Conservation (phyloP, 2,329 filamentous ascomycete species). For the Apiospora kogelbergensis region DNA sequence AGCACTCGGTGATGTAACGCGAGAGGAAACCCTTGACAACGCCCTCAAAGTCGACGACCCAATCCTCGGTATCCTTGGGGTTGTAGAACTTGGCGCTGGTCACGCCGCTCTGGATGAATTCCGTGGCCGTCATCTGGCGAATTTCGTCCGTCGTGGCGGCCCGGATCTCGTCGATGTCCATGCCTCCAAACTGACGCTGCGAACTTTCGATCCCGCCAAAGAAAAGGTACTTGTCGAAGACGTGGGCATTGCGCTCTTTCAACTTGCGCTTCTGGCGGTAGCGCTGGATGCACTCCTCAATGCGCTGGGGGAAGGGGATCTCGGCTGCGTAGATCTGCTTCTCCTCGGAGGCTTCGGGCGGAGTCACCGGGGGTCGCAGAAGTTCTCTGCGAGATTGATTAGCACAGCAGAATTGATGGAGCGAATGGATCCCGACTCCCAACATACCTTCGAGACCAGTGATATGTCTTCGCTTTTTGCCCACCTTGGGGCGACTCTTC, state of each 20-base stretch:
- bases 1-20: slow-evolving; percentile 54
- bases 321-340: slow-evolving; percentile 60
- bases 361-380: slow-evolving; percentile 77
- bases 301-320: slow-evolving; percentile 47
- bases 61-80: slow-evolving; percentile 51
- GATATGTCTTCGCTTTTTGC: slow-evolving; percentile 42
- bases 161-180: slow-evolving; percentile 51
- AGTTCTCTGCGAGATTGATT: slow-evolving; percentile 57
- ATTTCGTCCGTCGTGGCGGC: slow-evolving; percentile 64
- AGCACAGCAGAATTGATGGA: slow-evolving; percentile 3
- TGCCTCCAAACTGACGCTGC: slow-evolving; percentile 58
- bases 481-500: slow-evolving; percentile 33
- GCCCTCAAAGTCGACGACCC: slow-evolving; percentile 78
- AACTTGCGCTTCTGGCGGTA: slow-evolving; percentile 78
- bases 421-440: not conserved
- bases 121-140: slow-evolving; percentile 62
- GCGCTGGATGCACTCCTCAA: slow-evolving; percentile 81
- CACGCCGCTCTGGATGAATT: slow-evolving; percentile 52
- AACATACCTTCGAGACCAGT: slow-evolving; percentile 69
- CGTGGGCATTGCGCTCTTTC: slow-evolving; percentile 55
- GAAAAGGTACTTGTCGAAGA: slow-evolving; percentile 79
- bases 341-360: slow-evolving; percentile 66
- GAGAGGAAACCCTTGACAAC: slow-evolving; percentile 79
- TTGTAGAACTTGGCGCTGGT: slow-evolving; percentile 49
- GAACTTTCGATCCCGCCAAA: slow-evolving; percentile 75